phyloP scores from a whole-genome alignment of 169 alveolate species.

The Cyclospora cayetanensis region DNA sequence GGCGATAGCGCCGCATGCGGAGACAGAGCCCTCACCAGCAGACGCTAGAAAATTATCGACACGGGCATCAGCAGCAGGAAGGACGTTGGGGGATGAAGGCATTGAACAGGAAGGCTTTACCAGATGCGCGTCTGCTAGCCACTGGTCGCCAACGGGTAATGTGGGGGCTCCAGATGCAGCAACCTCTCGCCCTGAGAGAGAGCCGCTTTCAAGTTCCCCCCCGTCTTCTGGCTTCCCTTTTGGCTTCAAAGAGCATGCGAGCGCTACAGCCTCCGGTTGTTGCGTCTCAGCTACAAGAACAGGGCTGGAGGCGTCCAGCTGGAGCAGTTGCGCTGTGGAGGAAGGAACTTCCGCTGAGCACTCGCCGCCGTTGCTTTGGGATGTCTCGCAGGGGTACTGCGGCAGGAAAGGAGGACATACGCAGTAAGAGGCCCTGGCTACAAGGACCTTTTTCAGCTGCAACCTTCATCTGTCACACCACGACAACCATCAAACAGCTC shows the following conservation, averaged over 20 bases:
- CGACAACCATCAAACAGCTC: not conserved
- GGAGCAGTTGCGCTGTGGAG: slow-evolving; percentile 57
- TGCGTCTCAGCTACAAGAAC: not conserved
- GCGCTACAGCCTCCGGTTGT: not conserved
- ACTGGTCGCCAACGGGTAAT: not conserved
- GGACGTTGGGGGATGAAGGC: not conserved
- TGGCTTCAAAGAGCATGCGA: not conserved
- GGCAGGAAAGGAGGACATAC: not conserved
- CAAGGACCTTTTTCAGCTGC: not conserved
- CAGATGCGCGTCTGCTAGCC: no score
- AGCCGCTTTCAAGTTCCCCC: not conserved
- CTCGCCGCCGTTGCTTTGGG: not conserved
- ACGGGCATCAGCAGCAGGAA: not conserved
- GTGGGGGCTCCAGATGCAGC: not conserved
- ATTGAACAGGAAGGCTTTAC: no score
- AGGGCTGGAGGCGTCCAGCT: slow-evolving; percentile 38
- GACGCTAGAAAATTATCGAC: not conserved
- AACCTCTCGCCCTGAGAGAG: not conserved
- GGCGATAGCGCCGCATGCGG: not conserved
- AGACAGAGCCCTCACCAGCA: not conserved
- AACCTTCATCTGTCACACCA: not conserved
- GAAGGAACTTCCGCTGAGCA: not conserved
- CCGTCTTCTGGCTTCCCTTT: not conserved
- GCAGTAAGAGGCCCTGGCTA: not conserved
- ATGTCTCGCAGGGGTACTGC: not conserved